Base-by-base conservation (phyloP, 352 stramenopile genomes). In the Pythium guiyangense region DNA sequence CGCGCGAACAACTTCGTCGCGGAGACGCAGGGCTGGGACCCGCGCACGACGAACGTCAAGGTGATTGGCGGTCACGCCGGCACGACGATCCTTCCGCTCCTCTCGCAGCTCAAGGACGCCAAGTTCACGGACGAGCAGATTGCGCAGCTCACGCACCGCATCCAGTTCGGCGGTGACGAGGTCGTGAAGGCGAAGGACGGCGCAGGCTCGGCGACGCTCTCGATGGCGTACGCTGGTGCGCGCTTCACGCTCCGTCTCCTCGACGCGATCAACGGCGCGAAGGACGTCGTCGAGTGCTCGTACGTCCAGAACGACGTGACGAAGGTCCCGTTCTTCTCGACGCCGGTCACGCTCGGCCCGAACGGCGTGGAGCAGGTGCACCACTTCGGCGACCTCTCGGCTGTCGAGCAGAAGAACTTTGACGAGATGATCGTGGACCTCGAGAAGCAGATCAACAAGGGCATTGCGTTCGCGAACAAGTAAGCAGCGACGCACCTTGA, bases 51-150 rank as follows among this genome's bases (percentile, higher is more conserved):
- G 44, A 91, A 97, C 62, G 76, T 98, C 15, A 97, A 94, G 59
- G 97, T 99, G 14, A 98, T 99, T 66, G 97, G 97, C 59, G 97
- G 97, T 67, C 97, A 99, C 82, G 97, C 97, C 49, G 97, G 97
- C 62, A 99, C 97, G 54, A 99, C 97, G 51, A 99, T 99, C 78
- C 74, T 99, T 59, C 97, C 97, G 42, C 77, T 99, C 37, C 94
- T 99, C 52, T 99, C 95, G 54, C 96, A 99, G 80, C 70, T 99
- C 39, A 63, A 86, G 63, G 89, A 85, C 64, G 94, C 93, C 52
- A 91, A 87, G 62, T 98, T 98, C 70, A 82, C 86, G 29, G 90
- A 98, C 60, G 92, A 97, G 46, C 86, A 99, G 58, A 87, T 98
- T 50, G 87, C 94, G 18, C 86, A 82, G 27, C 75, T 99, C 49